Evolutionary conservation across 2,329 filamentous ascomycete genomes (phyloP).

Genomic region (Colletotrichum godetiae): DNA sequence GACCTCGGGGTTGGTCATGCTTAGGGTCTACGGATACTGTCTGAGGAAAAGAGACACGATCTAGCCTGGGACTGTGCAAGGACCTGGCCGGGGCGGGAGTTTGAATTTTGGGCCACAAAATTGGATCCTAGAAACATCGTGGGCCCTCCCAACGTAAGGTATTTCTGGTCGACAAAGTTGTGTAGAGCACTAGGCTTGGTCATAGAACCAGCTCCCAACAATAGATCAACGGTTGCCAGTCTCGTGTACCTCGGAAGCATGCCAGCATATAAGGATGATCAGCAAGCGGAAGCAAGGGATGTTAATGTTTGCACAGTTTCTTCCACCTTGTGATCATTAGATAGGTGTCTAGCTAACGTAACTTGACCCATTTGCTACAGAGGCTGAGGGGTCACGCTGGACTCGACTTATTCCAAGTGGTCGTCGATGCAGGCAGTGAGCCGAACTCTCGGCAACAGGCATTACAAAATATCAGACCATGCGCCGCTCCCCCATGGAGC

Average conservation of each 20-base stretch:
- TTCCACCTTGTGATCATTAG: not conserved
- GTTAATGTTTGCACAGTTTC: not conserved
- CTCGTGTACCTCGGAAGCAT: not conserved
- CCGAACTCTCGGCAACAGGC: conserved; percentile 16
- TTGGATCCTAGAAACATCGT: not conserved
- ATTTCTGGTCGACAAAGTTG: not conserved
- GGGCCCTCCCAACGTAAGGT: not conserved
- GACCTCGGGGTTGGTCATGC: not conserved
- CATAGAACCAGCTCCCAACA: not conserved
- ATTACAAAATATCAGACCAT: not conserved
- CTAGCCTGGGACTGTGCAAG: not conserved
- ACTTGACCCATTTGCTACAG: not conserved
- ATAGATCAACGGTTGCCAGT: not conserved
- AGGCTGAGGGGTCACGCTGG: not conserved
- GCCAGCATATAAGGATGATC: not conserved
- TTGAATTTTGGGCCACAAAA: not conserved
- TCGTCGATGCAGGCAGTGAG: conserved; percentile 1
- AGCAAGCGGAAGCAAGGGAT: not conserved
- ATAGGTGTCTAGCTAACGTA: not conserved
- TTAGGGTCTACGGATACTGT: not conserved
- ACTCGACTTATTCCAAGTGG: not conserved
- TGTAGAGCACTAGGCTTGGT: not conserved
- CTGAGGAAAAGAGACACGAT: not conserved
- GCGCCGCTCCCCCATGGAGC: not conserved
- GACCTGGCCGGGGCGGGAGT: not conserved